These are phyloP conservation scores for Blastobotrys americana DNA, from an alignment of 805 yeast genomes.

Conservation along the genomic window DNA sequence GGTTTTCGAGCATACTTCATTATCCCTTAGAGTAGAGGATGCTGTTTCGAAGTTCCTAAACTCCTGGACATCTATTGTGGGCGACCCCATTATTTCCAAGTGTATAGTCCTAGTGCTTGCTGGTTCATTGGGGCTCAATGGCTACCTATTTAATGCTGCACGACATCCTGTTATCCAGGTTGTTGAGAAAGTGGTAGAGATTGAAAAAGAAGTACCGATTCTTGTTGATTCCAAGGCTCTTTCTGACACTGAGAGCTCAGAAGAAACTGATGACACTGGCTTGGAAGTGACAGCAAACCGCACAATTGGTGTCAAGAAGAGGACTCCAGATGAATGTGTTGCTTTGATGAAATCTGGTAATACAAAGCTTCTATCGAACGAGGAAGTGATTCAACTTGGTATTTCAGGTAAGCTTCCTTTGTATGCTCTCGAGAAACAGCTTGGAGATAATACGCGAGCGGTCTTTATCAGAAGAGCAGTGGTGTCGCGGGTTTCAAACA, in stretches of 20 bases:
- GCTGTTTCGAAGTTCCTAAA: slow-evolving; percentile 44
- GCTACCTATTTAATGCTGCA: slow-evolving; percentile 82
- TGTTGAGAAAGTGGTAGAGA: slow-evolving; percentile 28
- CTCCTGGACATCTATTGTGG: slow-evolving; percentile 57
- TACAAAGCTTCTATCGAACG: slow-evolving; percentile 56
- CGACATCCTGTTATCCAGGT: slow-evolving; percentile 26
- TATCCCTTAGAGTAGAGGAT: slow-evolving; percentile 55
- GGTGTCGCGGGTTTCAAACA: slow-evolving; percentile 74
- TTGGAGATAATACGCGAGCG: slow-evolving; percentile 84
- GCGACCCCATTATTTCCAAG: slow-evolving; percentile 76
- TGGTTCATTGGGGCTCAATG: slow-evolving; percentile 70
- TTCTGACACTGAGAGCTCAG: slow-evolving; percentile 21
- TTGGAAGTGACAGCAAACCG: slow-evolving; percentile 18
- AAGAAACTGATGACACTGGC: slow-evolving; percentile 34
- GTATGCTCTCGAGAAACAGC: slow-evolving; percentile 89
- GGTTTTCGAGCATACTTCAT: slow-evolving; percentile 28
- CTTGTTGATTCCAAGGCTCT: slow-evolving; percentile 22
- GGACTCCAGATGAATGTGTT: slow-evolving; percentile 52
- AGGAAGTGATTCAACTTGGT: slow-evolving; percentile 67
- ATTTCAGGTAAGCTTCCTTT: slow-evolving; percentile 75
- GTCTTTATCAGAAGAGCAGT: slow-evolving; percentile 89
- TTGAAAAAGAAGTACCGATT: slow-evolving; percentile 28
- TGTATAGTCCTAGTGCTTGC: slow-evolving; percentile 64
- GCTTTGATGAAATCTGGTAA: slow-evolving; percentile 63
- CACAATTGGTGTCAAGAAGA: slow-evolving; percentile 21